Percentiles rank a stretch among this genome's conserved stretches.
These are phyloP conservation scores for Arachnopeziza araneosa DNA, from an alignment of 2,329 filamentous ascomycete species.

Conservation along the genomic window DNA sequence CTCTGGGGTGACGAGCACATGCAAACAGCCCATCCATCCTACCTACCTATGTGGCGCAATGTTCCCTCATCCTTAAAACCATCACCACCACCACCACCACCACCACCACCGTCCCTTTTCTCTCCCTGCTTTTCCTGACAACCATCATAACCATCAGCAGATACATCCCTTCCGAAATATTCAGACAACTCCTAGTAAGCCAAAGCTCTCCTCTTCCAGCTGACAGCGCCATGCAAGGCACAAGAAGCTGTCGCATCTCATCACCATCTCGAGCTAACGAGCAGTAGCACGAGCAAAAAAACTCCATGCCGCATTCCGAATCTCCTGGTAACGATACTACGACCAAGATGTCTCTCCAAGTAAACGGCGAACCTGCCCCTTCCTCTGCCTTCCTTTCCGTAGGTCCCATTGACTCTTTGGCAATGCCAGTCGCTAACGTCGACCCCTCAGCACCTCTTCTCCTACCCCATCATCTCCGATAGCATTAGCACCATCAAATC, in stretches of 20 bases:
- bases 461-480: constrained; percentile 80
- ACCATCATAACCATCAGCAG: not conserved
- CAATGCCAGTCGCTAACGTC: not conserved
- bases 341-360: constrained; percentile 36
- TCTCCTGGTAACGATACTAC: constrained; percentile 2
- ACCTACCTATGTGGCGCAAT: not conserved
- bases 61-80: not conserved
- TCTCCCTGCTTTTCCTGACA: not conserved
- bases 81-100: not conserved
- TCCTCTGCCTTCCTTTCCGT: constrained; percentile 48
- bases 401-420: constrained; percentile 17
- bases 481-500: constrained; percentile 71
- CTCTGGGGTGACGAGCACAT: not conserved
- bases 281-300: not conserved
- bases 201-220: not conserved
- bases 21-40: not conserved
- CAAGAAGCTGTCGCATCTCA: not conserved
- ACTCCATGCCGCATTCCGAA: constrained; percentile 18
- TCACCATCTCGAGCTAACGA: not conserved
- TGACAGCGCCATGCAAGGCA: not conserved
- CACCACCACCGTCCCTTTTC: not conserved
- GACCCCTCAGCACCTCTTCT: constrained; percentile 64
- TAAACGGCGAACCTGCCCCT: constrained; percentile 44
- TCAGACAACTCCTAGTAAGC: not conserved
- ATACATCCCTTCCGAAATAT: not conserved